Percentiles rank a stretch among this genome's conserved stretches.
phyloP scores from a whole-genome alignment of 2,329 filamentous ascomycete species.

The Verticillium longisporum region DNA sequence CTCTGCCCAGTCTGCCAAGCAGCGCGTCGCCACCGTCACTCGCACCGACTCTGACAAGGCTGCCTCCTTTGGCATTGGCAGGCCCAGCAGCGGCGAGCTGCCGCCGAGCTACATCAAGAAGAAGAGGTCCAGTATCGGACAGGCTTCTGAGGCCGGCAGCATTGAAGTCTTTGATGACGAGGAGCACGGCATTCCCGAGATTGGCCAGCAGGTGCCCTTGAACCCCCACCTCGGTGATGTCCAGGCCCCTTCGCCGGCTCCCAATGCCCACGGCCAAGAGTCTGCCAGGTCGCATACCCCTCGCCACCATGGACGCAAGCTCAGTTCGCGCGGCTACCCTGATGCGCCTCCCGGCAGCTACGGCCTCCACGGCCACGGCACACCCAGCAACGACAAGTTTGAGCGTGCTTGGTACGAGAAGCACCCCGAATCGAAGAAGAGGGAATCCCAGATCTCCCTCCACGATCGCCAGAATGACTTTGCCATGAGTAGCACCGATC shows the following conservation, averaged over 20 bases:
- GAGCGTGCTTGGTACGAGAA: conserved; percentile 91
- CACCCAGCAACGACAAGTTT: conserved; percentile 64
- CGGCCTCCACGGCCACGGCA: conserved; percentile 81
- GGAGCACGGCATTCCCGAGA: conserved; percentile 85
- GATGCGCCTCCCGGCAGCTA: conserved; percentile 80
- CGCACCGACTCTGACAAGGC: conserved; percentile 86
- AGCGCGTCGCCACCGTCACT: conserved; percentile 76
- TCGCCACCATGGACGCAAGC: conserved; percentile 61
- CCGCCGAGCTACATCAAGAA: conserved; percentile 51
- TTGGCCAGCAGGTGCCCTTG: conserved; percentile 91
- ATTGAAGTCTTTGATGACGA: conserved; percentile 41
- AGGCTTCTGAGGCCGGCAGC: conserved; percentile 36
- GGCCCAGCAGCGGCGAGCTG: conserved; percentile 49
- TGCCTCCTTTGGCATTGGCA: conserved; percentile 77
- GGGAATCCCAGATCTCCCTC: conserved; percentile 57
- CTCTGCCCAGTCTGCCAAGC: conserved; percentile 72
- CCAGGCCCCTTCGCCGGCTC: conserved; percentile 82
- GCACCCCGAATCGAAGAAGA: conserved; percentile 74
- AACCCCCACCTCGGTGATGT: conserved; percentile 89
- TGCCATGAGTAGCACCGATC: conserved; percentile 80
- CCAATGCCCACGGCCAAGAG: conserved; percentile 31
- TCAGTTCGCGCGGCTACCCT: conserved; percentile 63
- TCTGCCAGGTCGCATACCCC: conserved; percentile 23
- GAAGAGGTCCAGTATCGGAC: conserved; percentile 54
- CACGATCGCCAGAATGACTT: conserved; percentile 60